A percentile compares a stretch with the other conserved stretches of the same genome.
Conservation (phyloP, 2,329 filamentous ascomycete species). For the Pestalotiopsis sp. region DNA sequence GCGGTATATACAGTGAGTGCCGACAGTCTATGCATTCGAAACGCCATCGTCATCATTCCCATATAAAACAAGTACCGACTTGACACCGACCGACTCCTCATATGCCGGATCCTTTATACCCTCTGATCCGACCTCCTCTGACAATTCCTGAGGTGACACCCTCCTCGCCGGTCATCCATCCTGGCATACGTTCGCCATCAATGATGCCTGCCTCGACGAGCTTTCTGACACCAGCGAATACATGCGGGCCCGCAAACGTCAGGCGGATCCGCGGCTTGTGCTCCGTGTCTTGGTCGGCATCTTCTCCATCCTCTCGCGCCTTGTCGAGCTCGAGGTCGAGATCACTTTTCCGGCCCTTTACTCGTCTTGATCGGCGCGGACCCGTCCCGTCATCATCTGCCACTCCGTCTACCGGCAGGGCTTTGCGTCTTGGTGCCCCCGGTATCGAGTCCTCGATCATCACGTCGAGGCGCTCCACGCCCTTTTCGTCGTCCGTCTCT, state of each 20-base stretch:
- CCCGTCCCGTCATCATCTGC: conserved; percentile 13
- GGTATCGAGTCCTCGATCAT: conserved; percentile 62
- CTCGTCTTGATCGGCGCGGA: conserved; percentile 16
- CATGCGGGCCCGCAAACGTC: conserved; percentile 74
- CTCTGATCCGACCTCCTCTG: conserved; percentile 65
- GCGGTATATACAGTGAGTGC: not conserved
- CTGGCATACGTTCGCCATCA: conserved; percentile 78
- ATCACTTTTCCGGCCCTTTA: conserved; percentile 26
- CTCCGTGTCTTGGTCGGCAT: conserved; percentile 24
- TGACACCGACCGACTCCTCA: conserved; percentile 15
- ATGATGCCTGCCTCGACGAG: conserved; percentile 77
- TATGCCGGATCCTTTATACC: conserved; percentile 58
- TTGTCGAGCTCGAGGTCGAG: conserved; percentile 23
- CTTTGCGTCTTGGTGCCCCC: conserved; percentile 10
- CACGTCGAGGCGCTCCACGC: conserved; percentile 64
- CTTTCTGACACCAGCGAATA: conserved; percentile 79
- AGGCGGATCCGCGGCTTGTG: conserved; percentile 67
- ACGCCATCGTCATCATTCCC: conserved; percentile 2
- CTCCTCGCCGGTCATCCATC: conserved; percentile 90
- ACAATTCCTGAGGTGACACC: conserved; percentile 76
- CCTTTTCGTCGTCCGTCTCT: conserved; percentile 57
- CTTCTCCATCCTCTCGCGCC: conserved; percentile 17
- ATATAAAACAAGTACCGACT: not conserved
- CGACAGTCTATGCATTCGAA: not conserved
- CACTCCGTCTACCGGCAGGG: conserved; percentile 13